Conservation (phyloP, 306 rosid genomes). For the Cucurbita argyrosperma region DNA sequence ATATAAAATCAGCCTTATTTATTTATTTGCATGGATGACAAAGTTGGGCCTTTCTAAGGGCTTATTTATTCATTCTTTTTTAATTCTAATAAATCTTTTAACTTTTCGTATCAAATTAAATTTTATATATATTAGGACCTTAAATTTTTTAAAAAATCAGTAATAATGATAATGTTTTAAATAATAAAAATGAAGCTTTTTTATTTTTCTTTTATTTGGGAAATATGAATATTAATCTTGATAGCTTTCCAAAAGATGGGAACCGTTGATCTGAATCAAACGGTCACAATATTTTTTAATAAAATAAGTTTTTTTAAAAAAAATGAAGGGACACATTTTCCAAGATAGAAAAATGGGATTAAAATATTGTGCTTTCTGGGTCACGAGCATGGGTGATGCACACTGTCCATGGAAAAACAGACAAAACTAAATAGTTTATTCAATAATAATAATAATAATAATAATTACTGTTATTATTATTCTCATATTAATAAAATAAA, state of each 20-base stretch:
- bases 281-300: background rate
- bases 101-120: too few relatives aligned
- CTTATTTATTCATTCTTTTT: too few relatives aligned
- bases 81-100: background rate
- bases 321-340: conserved; percentile 27
- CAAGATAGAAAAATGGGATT: conserved; percentile 14
- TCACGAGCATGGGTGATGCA: conserved; percentile 55
- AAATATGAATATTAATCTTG: too few relatives aligned
- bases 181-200: too few relatives aligned
- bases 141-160: too few relatives aligned
- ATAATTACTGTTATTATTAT: background rate
- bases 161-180: too few relatives aligned
- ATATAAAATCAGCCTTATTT: background rate
- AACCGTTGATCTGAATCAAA: background rate
- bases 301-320: background rate
- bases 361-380: conserved; percentile 12
- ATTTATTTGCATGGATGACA: background rate
- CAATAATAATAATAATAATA: background rate
- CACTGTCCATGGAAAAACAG: conserved; percentile 23
- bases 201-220: too few relatives aligned
- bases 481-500: background rate
- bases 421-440: conserved; percentile 12
- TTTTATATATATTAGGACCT: too few relatives aligned
- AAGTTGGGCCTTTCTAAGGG: background rate
- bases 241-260: too few relatives aligned